A percentile compares a stretch with the other conserved stretches of the same genome.
Evolutionary conservation across 805 yeast genomes (phyloP).

Genomic region (Isabelozyma gotoi): DNA sequence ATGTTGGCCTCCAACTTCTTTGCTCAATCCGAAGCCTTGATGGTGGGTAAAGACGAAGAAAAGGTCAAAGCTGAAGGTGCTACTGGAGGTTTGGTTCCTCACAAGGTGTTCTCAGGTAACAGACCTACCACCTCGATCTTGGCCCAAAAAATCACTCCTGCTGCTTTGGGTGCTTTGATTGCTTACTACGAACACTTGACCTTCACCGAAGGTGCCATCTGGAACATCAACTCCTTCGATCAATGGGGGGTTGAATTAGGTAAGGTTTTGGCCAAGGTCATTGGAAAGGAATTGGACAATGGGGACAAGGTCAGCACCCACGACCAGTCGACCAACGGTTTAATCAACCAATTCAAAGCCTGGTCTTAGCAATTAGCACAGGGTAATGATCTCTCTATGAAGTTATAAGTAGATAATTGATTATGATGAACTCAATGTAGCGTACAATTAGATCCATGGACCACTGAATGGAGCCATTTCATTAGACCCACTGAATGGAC

Average conservation of each 20-base stretch:
- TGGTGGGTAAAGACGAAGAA: conserved; percentile 89
- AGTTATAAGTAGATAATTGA: background rate
- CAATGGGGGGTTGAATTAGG: conserved; percentile 99
- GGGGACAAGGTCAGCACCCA: conserved; percentile 57
- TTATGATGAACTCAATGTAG: no score
- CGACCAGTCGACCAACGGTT: conserved; percentile 87
- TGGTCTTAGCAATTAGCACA: conserved; percentile 51
- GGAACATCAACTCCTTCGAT: conserved; percentile 99
- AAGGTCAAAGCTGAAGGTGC: conserved; percentile 90
- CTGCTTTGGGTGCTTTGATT: conserved; percentile 91
- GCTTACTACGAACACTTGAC: conserved; percentile 98
- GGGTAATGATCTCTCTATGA: background rate
- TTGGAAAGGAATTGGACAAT: conserved; percentile 79
- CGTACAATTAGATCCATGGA: no score
- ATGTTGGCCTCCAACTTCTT: conserved; percentile 99
- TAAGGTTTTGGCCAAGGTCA: conserved; percentile 94
- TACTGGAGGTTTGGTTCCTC: conserved; percentile 82
- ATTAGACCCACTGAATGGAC: no score
- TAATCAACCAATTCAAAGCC: conserved; percentile 92
- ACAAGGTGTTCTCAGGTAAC: conserved; percentile 96
- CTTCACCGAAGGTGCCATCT: conserved; percentile 96
- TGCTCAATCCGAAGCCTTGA: conserved; percentile 96
- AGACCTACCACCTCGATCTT: conserved; percentile 98
- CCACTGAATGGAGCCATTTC: no score
- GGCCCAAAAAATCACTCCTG: conserved; percentile 95